Base-by-base conservation (phyloP, 345 rosid genomes). In the Diplotaxis tenuifolia region DNA sequence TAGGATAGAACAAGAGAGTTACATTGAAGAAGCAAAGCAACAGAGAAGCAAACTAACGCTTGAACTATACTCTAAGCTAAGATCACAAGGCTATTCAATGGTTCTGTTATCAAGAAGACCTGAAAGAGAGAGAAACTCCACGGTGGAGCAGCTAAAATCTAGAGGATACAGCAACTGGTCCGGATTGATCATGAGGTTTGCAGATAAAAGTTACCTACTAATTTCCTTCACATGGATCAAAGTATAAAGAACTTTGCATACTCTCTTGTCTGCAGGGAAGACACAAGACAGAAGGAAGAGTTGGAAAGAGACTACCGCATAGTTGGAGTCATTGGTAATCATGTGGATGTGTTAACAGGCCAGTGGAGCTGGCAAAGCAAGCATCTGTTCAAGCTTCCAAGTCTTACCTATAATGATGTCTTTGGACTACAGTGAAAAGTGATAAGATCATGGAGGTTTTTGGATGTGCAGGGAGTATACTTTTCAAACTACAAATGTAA, bases 141-240 rank as follows among this genome's bases (percentile, higher is more conserved):
- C 86, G 18, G 21, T 15, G 0, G 73, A 85, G 62, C 74, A 76
- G 73, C 82, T 93, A 53, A 40, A 47, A 40, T 82, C 88, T 54
- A 79, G 82, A 31, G 96, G 97, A 62, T 89, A 82, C 68, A 75
- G 62, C 5, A 71, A 78, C 7, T 91, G 98, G 97, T 84, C 81
- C 18, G 74, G 72, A 27, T 66, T 86, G 86, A 85, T 93, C 67
- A 83, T 85, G 96, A 93, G 96, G 96, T 92, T 82, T 40, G 32
- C n/a, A 11, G 9, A 40, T 57, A 40, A 34, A 29, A 31, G 23
- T 67, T 5, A 7, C 5, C 12, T 25, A 22, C 19, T 60, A 52
- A 3, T 9, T 34, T 53, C 27, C 20, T 36, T 58, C 47, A 25
- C 40, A 49, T 1, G 16, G 54, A 49, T 36, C 20, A 57, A 23